Conservation (phyloP, 768 basidiomycete species). For the Lactarius psammicola region DNA sequence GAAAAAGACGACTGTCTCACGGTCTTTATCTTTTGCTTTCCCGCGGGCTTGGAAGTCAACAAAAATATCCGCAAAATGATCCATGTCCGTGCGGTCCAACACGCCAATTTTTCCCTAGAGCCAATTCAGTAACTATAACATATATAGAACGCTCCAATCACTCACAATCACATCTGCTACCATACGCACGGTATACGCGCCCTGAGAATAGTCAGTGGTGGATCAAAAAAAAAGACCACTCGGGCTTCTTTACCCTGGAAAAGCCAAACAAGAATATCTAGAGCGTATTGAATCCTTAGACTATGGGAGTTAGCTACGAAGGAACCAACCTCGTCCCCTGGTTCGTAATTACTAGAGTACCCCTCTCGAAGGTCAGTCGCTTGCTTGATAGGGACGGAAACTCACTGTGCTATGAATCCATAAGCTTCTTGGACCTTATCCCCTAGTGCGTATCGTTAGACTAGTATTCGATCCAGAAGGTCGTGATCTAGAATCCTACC, state of each 20-base stretch:
- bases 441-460: conserved; percentile 39
- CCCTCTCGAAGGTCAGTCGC: background rate
- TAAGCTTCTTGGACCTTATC: conserved; percentile 79
- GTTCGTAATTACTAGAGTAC: conserved; percentile 56
- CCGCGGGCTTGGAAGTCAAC: conserved; percentile 60
- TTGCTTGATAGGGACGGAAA: conserved; percentile 14
- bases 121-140: conserved; percentile 14
- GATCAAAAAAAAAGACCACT: background rate
- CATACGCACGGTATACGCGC: conserved; percentile 76
- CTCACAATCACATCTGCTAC: conserved; percentile 66
- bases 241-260: conserved; percentile 54
- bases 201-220: conserved; percentile 40
- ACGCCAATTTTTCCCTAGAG: conserved; percentile 65
- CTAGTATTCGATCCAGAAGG: background rate
- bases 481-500: conserved; percentile 39
- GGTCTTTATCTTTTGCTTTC: conserved; percentile 46
- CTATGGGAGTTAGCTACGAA: background rate
- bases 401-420: conserved; percentile 78
- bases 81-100: conserved; percentile 70
- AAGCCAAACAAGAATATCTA: conserved; percentile 80
- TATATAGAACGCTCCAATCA: background rate
- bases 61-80: conserved; percentile 65
- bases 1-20: conserved; percentile 34
- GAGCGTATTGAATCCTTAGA: background rate
- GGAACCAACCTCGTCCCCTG: conserved; percentile 62